phyloP scores from a whole-genome alignment of 352 stramenopile genomes.

The Pythium coloratum region DNA sequence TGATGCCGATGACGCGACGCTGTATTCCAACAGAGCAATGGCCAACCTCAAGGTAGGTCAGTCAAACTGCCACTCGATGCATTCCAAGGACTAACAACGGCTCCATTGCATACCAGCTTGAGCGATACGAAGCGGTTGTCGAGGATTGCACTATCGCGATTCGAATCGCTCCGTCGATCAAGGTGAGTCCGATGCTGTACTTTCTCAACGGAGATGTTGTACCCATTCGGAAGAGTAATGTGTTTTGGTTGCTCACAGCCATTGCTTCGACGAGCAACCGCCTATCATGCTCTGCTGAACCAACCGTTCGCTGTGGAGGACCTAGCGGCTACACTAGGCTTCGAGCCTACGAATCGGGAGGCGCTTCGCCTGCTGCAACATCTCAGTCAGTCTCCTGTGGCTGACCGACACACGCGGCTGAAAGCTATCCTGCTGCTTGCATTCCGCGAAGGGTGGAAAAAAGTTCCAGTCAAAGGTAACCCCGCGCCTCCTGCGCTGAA shows the following conservation, averaged over 20 bases:
- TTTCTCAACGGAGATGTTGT: background rate
- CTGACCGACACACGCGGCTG: constrained; percentile 26
- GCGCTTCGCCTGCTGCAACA: constrained; percentile 38
- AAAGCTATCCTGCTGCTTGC: constrained; percentile 36
- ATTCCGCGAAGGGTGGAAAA: constrained; percentile 46
- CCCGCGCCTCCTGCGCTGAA: constrained; percentile 64
- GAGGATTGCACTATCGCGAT: constrained; percentile 56
- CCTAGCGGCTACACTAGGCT: constrained; percentile 38
- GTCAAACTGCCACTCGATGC: background rate
- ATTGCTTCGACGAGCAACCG: constrained; percentile 56
- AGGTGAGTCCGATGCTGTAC: constrained; percentile 34
- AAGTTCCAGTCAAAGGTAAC: constrained; percentile 53
- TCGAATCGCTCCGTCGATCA: constrained; percentile 45
- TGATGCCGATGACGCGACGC: constrained; percentile 33
- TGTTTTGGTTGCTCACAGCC: constrained; percentile 27
- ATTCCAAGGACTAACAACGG: background rate
- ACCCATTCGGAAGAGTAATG: background rate
- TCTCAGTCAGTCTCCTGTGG: constrained; percentile 18
- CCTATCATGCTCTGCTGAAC: constrained; percentile 33
- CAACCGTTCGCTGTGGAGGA: constrained; percentile 42
- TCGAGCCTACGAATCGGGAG: constrained; percentile 59
- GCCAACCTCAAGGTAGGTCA: constrained; percentile 57
- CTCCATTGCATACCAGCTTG: constrained; percentile 25
- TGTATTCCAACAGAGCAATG: constrained; percentile 68
- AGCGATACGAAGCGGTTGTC: constrained; percentile 39